phyloP scores from a whole-genome alignment of 2,329 filamentous ascomycete species.

The Didymella arachidicola region DNA sequence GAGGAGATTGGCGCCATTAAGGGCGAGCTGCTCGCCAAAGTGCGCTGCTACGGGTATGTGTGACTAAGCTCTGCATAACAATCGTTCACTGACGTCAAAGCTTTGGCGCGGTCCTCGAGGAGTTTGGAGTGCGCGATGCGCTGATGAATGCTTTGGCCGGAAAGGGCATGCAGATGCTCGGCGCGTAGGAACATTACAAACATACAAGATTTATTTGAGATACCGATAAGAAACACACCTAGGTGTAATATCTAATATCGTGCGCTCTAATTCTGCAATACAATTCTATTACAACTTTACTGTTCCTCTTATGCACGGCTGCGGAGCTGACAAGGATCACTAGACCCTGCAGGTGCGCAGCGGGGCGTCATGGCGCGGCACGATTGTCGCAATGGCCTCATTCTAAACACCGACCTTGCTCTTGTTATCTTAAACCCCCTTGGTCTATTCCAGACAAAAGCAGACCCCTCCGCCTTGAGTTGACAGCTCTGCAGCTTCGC shows the following conservation, averaged over 20 bases:
- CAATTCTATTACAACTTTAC: conserved; percentile 14
- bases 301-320: conserved; percentile 20
- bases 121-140: conserved; percentile 79
- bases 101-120: conserved; percentile 74
- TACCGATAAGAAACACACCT: conserved; percentile 7
- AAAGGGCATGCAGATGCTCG: conserved; percentile 50
- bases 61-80: background rate
- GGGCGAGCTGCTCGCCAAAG: conserved; percentile 77
- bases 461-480: background rate
- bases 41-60: conserved; percentile 89
- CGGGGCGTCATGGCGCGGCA: conserved; percentile 15
- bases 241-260: conserved; percentile 34
- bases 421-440: conserved; percentile 18
- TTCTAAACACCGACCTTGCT: conserved; percentile 19
- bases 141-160: conserved; percentile 73
- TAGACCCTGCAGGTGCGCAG: conserved; percentile 17
- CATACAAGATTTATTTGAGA: background rate
- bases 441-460: conserved; percentile 1
- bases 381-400: conserved; percentile 22
- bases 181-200: conserved; percentile 5
- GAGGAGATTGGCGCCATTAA: conserved; percentile 77
- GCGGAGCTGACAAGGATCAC: conserved; percentile 8
- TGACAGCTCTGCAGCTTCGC: background rate
- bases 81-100: conserved; percentile 46
- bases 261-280: conserved; percentile 25